Base-by-base conservation (phyloP, 495 filamentous ascomycete genomes). In the Bryoglossum gracile region DNA sequence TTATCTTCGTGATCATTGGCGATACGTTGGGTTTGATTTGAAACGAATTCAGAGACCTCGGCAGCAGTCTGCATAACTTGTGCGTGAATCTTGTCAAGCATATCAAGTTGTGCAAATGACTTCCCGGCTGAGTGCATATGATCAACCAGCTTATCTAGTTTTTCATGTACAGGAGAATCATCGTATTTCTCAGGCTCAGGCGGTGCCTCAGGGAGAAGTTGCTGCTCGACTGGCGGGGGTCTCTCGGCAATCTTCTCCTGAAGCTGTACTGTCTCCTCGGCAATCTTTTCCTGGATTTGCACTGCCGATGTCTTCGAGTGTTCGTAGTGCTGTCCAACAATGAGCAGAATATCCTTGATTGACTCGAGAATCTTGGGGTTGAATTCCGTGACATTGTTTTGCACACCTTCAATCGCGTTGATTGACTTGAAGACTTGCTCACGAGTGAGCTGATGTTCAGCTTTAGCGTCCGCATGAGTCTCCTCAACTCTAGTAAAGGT, bases 41-140 rank as follows among this genome's bases (percentile, higher is more conserved):
- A 75, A 30, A 97, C 77, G 68, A 96, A 95, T 33, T 83, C 79
- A n/a, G 82, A 81, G 55, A 99, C 83, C 58, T 87, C 86, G 18
- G 79, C 80, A 0, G 91, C 84, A n/a, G 87, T 95, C 36, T 80
- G 71, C 62, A 86, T 82, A 35, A 99, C 89, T 52, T 95, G 84
- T 57, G 84, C 74, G 61, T 95, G 89, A 54, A 97, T 91, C 59
- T 89, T 77, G 55, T 94, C 87, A 8, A 99, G 75, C 41, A 87
- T 84, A 51, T 84, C 82, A 3, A 86, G 67, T 41, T 84, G 80
- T 3, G 73, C 65, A 48, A 78, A 74, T 2, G 76, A 68, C 53
- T 78, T 76, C 48, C 70, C 70, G 13, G 79, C 71, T 37, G 59
- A 63, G 1, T 75, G 62, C 44, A 83, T 79, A 53, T 87, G 81